Evolutionary conservation across 768 basidiomycete genomes (phyloP), one percentile per base, ranked within the genome.

Genomic region (Trametes sanguinea): DNA sequence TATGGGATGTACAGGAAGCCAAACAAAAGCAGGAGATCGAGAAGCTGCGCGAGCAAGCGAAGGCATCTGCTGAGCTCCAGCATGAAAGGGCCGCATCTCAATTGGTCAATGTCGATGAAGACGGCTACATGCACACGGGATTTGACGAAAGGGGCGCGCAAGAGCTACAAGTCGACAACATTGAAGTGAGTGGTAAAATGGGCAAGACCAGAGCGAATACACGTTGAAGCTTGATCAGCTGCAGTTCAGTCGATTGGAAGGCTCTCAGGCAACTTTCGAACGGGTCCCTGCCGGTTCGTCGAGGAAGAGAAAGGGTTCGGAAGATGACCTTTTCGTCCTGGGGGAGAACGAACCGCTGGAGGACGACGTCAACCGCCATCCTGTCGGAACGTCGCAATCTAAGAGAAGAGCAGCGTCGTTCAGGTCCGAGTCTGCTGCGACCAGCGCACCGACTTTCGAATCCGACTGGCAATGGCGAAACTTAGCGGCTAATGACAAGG

Each of bases 21-120:
- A 57, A 57, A 50, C 61, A 62, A 55, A 62, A 57, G 44, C 27
- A 22, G 2, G 50, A 57, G 16, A 53, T 62, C 11, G 55, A 57
- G 27, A 30, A 35, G 43, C 45, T 62, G 11, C 54, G 55, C 22
- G 43, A 35, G 22, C 48, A 62, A 22, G 42, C 30, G 3, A 35
- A 48, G 33, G 22, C 11, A n/a, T 7, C 37, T 13, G 50, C 33
- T 9, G 27, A 17, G 8, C 44, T 27, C 2, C 45, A 46, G 2
- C 50, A 16, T 22, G 56, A 61, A 33, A 17, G 37, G 6, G 22
- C 33, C 13, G 40, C 10, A 6, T 53, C 55, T 6, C 48, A 51
- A 14, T 10, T 22, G 2, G 2, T 33, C 40, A n/a, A 6, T 30
- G 27, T 43, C 4, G 57, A 6, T 1, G 2, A 1, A 37, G 35